Evolutionary conservation across 148 eudicot genomes (phyloP).

Genomic region (Rhododendron simsii): DNA sequence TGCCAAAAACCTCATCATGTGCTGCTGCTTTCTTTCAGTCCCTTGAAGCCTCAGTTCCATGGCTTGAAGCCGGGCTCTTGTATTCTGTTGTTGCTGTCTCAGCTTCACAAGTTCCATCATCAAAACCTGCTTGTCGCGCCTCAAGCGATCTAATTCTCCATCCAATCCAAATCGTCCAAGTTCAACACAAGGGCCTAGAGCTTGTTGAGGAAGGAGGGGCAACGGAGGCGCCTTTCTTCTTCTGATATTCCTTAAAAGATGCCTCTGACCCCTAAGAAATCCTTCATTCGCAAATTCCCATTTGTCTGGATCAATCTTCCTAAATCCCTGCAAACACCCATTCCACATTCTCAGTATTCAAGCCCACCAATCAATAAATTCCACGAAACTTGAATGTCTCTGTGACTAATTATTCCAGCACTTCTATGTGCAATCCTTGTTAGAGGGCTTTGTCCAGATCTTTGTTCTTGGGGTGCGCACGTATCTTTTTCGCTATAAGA

Average conservation of each 20-base stretch:
- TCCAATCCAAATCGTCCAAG: constrained; percentile 54
- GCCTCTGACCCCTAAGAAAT: constrained; percentile 67
- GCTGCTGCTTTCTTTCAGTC: constrained; percentile 72
- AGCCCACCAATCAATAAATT: background rate
- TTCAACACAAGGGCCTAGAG: constrained; percentile 52
- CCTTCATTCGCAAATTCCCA: constrained; percentile 96
- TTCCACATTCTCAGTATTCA: constrained; percentile 2
- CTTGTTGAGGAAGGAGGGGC: constrained; percentile 36
- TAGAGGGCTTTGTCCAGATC: background rate
- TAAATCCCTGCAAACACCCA: constrained; percentile 67
- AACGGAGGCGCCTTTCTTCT: constrained; percentile 57
- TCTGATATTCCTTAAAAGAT: constrained; percentile 59
- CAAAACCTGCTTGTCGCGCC: constrained; percentile 60
- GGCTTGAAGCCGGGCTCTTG: constrained; percentile 51
- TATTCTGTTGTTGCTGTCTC: constrained; percentile 67
- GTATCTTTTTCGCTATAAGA: background rate
- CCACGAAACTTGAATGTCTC: background rate
- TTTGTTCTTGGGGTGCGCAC: background rate
- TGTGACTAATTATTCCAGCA: background rate
- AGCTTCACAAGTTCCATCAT: constrained; percentile 73
- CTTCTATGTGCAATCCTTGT: background rate
- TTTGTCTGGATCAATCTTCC: constrained; percentile 82
- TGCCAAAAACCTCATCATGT: constrained; percentile 89
- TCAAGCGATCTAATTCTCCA: constrained; percentile 54
- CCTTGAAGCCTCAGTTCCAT: constrained; percentile 75